These are phyloP conservation scores for Collariella sp. DNA, from an alignment of 495 filamentous ascomycete species.

Conservation along the genomic window DNA sequence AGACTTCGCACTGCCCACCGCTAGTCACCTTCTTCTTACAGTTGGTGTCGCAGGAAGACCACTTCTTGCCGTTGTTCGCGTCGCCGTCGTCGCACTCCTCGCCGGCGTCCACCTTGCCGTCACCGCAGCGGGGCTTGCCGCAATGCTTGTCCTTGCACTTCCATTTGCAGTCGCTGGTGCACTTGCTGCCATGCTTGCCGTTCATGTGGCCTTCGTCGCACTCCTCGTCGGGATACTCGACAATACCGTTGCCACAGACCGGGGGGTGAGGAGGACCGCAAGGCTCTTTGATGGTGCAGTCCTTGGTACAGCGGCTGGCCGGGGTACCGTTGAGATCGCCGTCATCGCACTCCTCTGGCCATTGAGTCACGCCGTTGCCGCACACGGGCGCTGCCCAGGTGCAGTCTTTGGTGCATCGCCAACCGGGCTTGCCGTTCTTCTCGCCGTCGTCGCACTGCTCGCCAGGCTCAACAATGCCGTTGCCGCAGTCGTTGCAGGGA, in stretches of 20 bases:
- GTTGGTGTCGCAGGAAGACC: slow-evolving; percentile 7
- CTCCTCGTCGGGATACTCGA: slow-evolving; percentile 11
- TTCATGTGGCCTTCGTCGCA: slow-evolving; percentile 15
- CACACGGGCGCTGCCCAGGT: slow-evolving; percentile 4
- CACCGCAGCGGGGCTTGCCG: slow-evolving; percentile 6
- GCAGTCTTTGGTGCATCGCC: slow-evolving; percentile 11
- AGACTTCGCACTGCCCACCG: slow-evolving; percentile 7
- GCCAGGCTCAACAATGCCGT: slow-evolving; percentile 15
- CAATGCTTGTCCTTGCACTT: neutral
- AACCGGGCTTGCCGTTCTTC: slow-evolving; percentile 8
- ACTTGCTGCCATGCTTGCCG: slow-evolving; percentile 7
- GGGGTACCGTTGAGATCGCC: slow-evolving; percentile 16
- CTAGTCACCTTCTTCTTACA: slow-evolving; percentile 1
- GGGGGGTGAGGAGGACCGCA: slow-evolving; percentile 11
- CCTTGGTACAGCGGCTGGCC: slow-evolving; percentile 2
- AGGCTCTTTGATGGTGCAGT: slow-evolving; percentile 10
- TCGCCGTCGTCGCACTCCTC: slow-evolving; percentile 20
- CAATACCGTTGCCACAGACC: slow-evolving; percentile 17
- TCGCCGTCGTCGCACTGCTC: slow-evolving; percentile 17
- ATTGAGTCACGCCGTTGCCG: slow-evolving; percentile 16
- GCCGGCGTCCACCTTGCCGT: slow-evolving; percentile 10
- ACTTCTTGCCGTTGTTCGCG: slow-evolving; percentile 13
- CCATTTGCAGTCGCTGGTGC: slow-evolving; percentile 8
- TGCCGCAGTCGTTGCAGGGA: slow-evolving; percentile 11
- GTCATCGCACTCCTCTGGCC: slow-evolving; percentile 18